These are phyloP conservation scores for Terfezia claveryi DNA, from an alignment of 495 filamentous ascomycete genomes.

Conservation along the genomic window DNA sequence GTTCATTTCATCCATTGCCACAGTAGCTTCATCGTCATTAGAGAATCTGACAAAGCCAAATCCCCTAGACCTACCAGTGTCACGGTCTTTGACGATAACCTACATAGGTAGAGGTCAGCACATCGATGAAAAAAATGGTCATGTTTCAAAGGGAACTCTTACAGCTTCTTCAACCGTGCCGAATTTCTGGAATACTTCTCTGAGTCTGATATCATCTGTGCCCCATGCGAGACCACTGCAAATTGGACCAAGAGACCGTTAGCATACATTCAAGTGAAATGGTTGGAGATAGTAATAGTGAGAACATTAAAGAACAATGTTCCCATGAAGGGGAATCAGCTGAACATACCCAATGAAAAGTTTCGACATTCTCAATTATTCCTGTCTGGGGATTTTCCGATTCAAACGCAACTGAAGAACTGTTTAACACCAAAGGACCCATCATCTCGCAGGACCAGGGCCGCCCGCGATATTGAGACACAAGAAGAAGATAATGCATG, in stretches of 20 bases:
- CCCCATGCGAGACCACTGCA: conserved; percentile 88
- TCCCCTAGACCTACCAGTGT: conserved; percentile 84
- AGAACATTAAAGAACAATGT: not conserved
- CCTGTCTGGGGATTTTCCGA: conserved; percentile 1
- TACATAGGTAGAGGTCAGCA: conserved; percentile 18
- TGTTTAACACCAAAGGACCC: no score
- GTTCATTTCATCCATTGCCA: conserved; percentile 69
- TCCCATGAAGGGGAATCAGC: not conserved
- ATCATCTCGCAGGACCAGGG: no score
- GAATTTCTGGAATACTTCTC: conserved; percentile 71
- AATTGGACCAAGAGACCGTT: not conserved
- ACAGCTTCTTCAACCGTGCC: conserved; percentile 84
- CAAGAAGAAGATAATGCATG: no score
- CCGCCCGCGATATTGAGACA: no score
- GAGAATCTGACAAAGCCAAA: conserved; percentile 90
- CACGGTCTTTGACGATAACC: conserved; percentile 95
- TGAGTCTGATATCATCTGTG: conserved; percentile 67
- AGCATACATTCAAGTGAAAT: not conserved
- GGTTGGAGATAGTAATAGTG: not conserved
- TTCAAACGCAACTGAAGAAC: no score
- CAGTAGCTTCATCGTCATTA: conserved; percentile 56
- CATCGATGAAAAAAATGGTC: no score
- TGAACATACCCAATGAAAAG: conserved; percentile 66
- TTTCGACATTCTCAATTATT: conserved; percentile 46
- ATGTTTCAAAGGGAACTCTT: conserved; percentile 21